Base-by-base conservation (phyloP, 2,329 filamentous ascomycete species). In the Diplodia intermedia region DNA sequence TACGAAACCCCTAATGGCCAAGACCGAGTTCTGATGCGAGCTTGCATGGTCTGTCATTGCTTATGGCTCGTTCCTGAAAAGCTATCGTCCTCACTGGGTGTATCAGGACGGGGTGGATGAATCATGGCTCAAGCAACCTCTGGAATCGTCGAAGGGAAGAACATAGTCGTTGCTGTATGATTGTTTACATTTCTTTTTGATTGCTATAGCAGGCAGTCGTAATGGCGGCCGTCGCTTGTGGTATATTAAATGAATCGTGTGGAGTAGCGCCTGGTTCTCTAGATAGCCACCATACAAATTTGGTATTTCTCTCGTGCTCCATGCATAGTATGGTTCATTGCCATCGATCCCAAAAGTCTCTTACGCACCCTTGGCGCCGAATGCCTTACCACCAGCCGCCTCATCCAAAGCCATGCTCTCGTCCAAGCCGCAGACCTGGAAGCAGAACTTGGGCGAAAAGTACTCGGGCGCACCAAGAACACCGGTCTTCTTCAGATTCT, bases 361-460 rank as follows among this genome's bases (percentile, higher is more conserved):
- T 56, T 65, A 68, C 18, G 57, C 66, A 38, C 66, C 66, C 57
- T 63, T 68, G 5, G 36, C 57, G 0, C 66, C 66, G 40, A 69
- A 79, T 3, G 75, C 75, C 65, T 74, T 77, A 0, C 81, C 81
- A n/a, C 82, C 81, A 53, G 82, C 80, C 70, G 76, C 75, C 66
- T 77, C 75, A 72, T 87, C 85, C 72, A 87, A 81, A 4, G 80
- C 80, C 73, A 86, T 82, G 31, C 81, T 73, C 40, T 86, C 83
- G 47, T 82, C 79, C 73, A 87, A 69, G 1, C 85, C 85, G 72
- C 85, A 86, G 0, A 85, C 79, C 71, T 83, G 81, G 70, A 87
- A 87, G 33, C 86, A 70, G 68, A 81, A 82, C 65, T 77, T 79
- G 1, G 82, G 82, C 0, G 80, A 81, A 43, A 82, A 74, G 36